These are phyloP conservation scores for Kazachstania martiniae DNA, from an alignment of 805 yeast genomes.

Conservation along the genomic window DNA sequence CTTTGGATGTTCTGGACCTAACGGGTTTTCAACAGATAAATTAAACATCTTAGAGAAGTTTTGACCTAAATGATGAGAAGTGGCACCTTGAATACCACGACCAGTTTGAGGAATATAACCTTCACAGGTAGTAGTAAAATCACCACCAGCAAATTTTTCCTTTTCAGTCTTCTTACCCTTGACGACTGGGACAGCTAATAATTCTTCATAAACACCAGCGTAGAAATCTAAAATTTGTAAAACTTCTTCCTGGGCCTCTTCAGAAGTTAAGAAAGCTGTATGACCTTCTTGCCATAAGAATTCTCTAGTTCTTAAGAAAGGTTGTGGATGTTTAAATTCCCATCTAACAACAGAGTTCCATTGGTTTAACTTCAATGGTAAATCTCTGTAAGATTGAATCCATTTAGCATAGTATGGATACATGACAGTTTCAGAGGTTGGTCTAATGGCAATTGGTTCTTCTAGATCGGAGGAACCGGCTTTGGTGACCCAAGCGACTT, in stretches of 20 bases:
- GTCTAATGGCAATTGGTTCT: constrained; percentile 98
- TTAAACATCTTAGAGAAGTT: constrained; percentile 98
- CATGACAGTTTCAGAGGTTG: constrained; percentile 99
- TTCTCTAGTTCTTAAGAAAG: constrained; percentile 96
- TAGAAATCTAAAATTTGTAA: constrained; percentile 77
- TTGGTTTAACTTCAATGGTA: constrained; percentile 92
- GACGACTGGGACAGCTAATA: constrained; percentile 94
- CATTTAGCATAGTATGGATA: constrained; percentile 98
- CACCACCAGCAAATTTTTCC: constrained; percentile 98
- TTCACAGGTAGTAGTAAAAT: constrained; percentile 89
- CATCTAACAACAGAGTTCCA: constrained; percentile 99
- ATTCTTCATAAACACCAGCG: constrained; percentile 74
- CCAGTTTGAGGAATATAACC: constrained; percentile 98
- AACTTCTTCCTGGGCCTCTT: constrained; percentile 78
- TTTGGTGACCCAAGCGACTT: constrained; percentile 98
- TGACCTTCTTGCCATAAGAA: constrained; percentile 99
- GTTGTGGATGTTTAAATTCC: constrained; percentile 99
- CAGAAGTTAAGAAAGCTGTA: constrained; percentile 84
- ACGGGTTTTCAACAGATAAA: constrained; percentile 91
- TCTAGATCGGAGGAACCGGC: constrained; percentile 93
- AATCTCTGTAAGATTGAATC: constrained; percentile 96
- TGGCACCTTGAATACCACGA: constrained; percentile 99
- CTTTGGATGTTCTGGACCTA: constrained; percentile 78
- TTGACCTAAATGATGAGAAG: constrained; percentile 95
- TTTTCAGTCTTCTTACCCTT: constrained; percentile 94